Base-by-base conservation (phyloP, 352 stramenopile genomes). In the Globisporangium nodosum region DNA sequence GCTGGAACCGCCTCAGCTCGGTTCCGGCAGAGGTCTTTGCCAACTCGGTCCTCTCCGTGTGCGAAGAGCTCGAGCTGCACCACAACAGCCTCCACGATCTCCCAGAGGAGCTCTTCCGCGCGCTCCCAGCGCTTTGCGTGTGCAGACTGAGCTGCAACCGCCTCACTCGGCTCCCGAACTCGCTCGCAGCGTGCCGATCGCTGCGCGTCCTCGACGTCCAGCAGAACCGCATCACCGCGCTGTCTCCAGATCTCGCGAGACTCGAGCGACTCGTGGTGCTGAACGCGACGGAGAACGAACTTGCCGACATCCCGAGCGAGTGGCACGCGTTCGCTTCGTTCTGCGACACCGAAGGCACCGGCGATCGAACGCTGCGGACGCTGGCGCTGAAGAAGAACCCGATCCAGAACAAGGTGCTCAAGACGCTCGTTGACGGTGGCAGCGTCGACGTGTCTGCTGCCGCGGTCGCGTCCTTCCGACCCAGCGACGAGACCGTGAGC, bases 331-430 rank as follows among this genome's bases (percentile, higher is more conserved):
- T 89, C 13, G 60, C 58, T 18, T 63, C 52, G 6, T 58, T 84
- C 49, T 24, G 11, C 0, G 51, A 64, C 11, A 5, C 3, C 49
- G 49, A 24, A 7, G 18, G 42, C 9, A 60, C 60, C 0, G 55
- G 61, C 1, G 49, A n/a, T 15, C 45, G 73, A 1, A 27, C 71
- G 8, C 64, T 89, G 6, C 73, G 74, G 18, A 78, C 64, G 8
- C 65, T 89, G 5, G 49, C 66, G 4, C 46, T 89, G 16, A 63
- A 78, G 33, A 65, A 74, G 37, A 89, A 89, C 54, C 74, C 79
- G 21, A 49, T 78, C 5, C 51, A 40, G 3, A 71, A 61, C 27
- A 65, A 66, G 46, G 64, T 74, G n/a, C 64, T 76, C 3, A 66
- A 71, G 65, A 57, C 70, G 12, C 61, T 81, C 4, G 50, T 76